Conservation (phyloP, 192 early-diverging fungal species). For the Backusella australiensis region DNA sequence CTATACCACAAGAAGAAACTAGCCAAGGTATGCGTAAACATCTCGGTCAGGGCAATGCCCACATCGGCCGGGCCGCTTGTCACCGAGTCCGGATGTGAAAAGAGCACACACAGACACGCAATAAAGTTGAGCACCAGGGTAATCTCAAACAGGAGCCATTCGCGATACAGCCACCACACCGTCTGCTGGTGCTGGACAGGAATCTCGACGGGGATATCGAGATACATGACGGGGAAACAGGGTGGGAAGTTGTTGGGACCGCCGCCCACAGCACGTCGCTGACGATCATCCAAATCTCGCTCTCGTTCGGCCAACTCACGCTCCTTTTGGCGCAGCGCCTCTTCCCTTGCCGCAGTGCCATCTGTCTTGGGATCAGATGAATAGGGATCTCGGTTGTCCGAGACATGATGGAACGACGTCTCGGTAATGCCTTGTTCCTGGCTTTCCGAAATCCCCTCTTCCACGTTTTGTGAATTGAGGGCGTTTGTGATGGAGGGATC, state of each 20-base stretch:
- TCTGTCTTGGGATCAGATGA: not conserved
- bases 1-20: conserved; percentile 89
- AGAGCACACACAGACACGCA: conserved; percentile 73
- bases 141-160: conserved; percentile 71
- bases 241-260: conserved; percentile 73
- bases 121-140: conserved; percentile 78
- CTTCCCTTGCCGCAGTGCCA: conserved; percentile 44
- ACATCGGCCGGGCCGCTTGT: conserved; percentile 71
- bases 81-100: conserved; percentile 62
- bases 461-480: conserved; percentile 13
- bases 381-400: conserved; percentile 21
- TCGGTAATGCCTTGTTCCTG: not conserved
- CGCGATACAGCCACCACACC: conserved; percentile 65
- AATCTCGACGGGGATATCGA: conserved; percentile 72
- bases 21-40: conserved; percentile 70
- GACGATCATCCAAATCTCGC: conserved; percentile 62
- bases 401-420: conserved; percentile 16
- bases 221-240: conserved; percentile 81
- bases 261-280: conserved; percentile 47
- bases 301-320: conserved; percentile 74
- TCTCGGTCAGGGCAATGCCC: conserved; percentile 71
- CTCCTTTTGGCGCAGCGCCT: conserved; percentile 70
- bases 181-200: conserved; percentile 59
- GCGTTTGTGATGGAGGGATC: conserved; percentile 40
- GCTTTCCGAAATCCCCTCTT: not conserved